Percentiles rank a stretch among this genome's conserved stretches.
These are phyloP conservation scores for Boechera divaricarpa DNA, from an alignment of 345 rosid genomes.

Conservation along the genomic window DNA sequence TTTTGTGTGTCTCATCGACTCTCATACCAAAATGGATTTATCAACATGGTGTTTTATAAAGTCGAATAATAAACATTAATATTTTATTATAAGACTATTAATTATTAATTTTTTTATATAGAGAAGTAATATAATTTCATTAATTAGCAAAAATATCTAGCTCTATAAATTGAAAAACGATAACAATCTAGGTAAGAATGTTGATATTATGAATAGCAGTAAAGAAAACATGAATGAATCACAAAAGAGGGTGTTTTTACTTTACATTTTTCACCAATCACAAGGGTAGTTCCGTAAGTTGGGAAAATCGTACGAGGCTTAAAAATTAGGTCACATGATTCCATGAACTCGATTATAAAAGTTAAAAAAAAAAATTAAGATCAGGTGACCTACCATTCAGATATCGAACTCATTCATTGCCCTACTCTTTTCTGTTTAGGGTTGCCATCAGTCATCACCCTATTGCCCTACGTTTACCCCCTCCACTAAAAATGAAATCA, in stretches of 20 bases:
- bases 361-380: neutral
- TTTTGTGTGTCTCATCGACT: neutral
- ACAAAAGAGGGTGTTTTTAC: constrained; percentile 33
- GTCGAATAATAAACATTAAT: neutral
- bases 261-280: constrained; percentile 30
- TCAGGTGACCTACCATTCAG: constrained; percentile 48
- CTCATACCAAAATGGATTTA: constrained; percentile 25
- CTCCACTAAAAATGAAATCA: too few relatives aligned
- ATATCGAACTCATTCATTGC: constrained; percentile 26
- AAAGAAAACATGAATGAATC: constrained; percentile 36
- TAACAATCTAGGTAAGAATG: neutral
- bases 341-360: constrained; percentile 43
- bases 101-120: too few relatives aligned
- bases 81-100: neutral
- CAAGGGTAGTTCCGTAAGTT: constrained; percentile 50
- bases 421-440: constrained; percentile 29
- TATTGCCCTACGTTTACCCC: too few relatives aligned
- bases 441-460: constrained; percentile 39
- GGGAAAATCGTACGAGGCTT: constrained; percentile 45
- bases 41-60: constrained; percentile 14
- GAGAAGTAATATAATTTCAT: neutral
- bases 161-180: neutral
- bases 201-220: constrained; percentile 15
- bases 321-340: constrained; percentile 75
- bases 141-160: neutral